Percentiles rank a stretch among this genome's conserved stretches.
phyloP scores from a whole-genome alignment of 495 filamentous ascomycete species.

The Aspergillus cristatus region DNA sequence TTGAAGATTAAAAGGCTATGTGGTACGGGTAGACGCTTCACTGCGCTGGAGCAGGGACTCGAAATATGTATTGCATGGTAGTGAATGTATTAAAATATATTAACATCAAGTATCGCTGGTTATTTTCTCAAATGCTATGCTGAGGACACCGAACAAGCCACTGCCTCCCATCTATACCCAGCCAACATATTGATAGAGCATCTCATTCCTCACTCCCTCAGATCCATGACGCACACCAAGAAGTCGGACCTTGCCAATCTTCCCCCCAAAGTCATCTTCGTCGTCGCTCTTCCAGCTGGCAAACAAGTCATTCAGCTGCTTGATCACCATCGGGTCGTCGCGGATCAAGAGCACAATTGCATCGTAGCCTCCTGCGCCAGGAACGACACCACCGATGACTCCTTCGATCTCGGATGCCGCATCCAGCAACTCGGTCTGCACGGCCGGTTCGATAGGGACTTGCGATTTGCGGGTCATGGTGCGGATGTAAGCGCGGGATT shows the following conservation, averaged over 20 bases:
- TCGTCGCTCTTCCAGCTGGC: slow-evolving; percentile 49
- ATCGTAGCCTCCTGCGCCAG: slow-evolving; percentile 91
- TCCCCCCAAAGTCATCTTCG: slow-evolving; percentile 43
- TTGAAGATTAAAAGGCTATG: too few species aligned
- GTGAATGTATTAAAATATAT: too few species aligned
- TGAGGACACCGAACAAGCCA: too few species aligned
- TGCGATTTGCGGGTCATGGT: slow-evolving; percentile 62
- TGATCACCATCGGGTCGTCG: slow-evolving; percentile 60
- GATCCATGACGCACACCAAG: slow-evolving; percentile 80
- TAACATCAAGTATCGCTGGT: too few species aligned
- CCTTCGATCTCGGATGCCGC: slow-evolving; percentile 61
- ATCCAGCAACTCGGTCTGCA: slow-evolving; percentile 78
- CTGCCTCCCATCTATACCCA: slow-evolving; percentile 43
- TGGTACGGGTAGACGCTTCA: too few species aligned
- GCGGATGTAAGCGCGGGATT: slow-evolving; percentile 54
- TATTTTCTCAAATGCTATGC: too few species aligned
- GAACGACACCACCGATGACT: slow-evolving; percentile 84
- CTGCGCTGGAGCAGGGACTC: too few species aligned
- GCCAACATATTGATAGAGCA: slow-evolving; percentile 47
- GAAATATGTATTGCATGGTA: too few species aligned
- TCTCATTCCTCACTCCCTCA: slow-evolving; percentile 68
- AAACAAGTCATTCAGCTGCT: slow-evolving; percentile 53
- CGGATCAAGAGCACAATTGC: slow-evolving; percentile 72
- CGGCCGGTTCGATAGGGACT: slow-evolving; percentile 85
- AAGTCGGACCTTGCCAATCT: slow-evolving; percentile 64